Base-by-base conservation (phyloP, 2,329 filamentous ascomycete genomes). In the Colletotrichum neosansevieriae region DNA sequence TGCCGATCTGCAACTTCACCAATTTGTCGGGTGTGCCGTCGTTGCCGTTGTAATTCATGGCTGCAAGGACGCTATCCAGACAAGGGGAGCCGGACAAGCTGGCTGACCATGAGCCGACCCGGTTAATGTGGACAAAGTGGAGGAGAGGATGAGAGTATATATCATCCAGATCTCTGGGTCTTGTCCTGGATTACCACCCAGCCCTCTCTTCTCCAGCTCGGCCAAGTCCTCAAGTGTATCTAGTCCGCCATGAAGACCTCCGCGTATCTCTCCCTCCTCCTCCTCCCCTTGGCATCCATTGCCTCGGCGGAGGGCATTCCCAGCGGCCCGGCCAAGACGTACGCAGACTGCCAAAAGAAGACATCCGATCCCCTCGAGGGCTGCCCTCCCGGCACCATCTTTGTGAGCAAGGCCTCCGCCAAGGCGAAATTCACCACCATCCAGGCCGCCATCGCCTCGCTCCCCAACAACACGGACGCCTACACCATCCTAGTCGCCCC, bases 401-500 rank as follows among this genome's bases (percentile, higher is more conserved):
- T 79, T 62, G 82, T 83, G n/a, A 79, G 78, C 67, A 74, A 77
- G 40, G 71, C 75, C 24, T 75, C 78, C 53, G 58, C 74, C 4
- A 71, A 62, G n/a, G 81, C 80, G 6, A 72, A 75, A 34, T 83
- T 82, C 69, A 74, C 67, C 40, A 78, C 74, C 4, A 80, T 84
- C 47, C 79, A 82, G 69, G 74, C 76, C 32, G 82, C 82, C 9
- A 82, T 84, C 34, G 71, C 76, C 21, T 82, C 79, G 1, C 66
- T 82, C 0, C 76, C 78, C 0, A 77, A 81, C 40, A 74, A 85
- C 72, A 81, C 79, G 15, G 77, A 77, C 6, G 74, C 83, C 0
- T 80, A 85, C 64, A 83, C 83, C 17, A 90, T 92, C 71, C 82
- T 91, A 12, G 84, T 91, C 51, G 83, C 85, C 0, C 81, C 88